Percentiles rank a stretch among this genome's conserved stretches.
These are phyloP conservation scores for Dictyostelium firmibasis DNA, from an alignment of 78 protist species.

Conservation along the genomic window DNA sequence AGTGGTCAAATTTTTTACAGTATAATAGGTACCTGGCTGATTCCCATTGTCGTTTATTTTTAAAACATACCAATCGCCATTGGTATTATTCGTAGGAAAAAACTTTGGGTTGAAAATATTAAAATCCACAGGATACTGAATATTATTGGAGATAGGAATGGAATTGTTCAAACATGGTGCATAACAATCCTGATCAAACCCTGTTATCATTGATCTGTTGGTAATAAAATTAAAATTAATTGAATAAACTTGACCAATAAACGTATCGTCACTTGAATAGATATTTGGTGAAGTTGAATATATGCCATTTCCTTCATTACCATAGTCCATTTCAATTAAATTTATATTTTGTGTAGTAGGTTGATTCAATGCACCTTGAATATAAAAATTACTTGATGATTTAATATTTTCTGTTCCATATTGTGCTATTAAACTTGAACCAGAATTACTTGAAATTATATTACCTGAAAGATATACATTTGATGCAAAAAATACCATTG, in stretches of 20 bases:
- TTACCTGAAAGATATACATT: not conserved
- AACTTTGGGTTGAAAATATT: not conserved
- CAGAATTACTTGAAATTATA: not conserved
- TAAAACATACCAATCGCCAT: not conserved
- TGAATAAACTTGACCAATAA: not conserved
- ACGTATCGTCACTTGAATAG: not conserved
- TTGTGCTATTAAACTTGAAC: not conserved
- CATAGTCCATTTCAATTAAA: not conserved
- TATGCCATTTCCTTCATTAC: not conserved
- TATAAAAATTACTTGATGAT: not conserved
- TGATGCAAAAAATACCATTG: not conserved
- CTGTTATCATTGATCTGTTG: not conserved
- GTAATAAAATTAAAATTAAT: not conserved
- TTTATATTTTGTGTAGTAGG: no score
- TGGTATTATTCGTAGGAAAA: not conserved
- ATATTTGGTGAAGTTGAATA: not conserved
- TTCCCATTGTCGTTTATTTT: not conserved
- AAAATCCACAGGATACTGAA: not conserved
- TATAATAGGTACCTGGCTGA: not conserved
- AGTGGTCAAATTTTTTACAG: not conserved
- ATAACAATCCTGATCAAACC: not conserved
- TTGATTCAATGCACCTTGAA: not conserved
- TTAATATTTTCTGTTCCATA: not conserved
- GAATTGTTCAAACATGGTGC: not conserved
- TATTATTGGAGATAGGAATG: not conserved